Percentiles rank a stretch among this genome's conserved stretches.
Evolutionary conservation across 257 asterid species (phyloP).

Genomic region (Solanum tacnaense): DNA sequence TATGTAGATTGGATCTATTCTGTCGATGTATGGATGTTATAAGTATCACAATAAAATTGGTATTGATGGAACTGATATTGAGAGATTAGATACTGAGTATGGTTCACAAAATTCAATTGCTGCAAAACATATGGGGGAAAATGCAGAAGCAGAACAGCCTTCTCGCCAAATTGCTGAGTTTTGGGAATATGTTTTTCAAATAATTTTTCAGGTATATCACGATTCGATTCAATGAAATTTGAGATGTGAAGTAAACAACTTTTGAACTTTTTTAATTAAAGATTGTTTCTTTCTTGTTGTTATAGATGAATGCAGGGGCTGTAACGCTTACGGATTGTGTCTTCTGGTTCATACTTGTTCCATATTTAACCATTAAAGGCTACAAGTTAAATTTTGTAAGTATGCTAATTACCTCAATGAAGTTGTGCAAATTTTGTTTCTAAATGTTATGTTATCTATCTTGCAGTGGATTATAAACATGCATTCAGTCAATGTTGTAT

Average conservation of each 20-base stretch:
- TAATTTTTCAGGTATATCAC: conserved; percentile 73
- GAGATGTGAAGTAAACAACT: not conserved
- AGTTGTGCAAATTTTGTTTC: not conserved
- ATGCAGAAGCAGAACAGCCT: conserved; percentile 20
- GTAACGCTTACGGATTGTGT: conserved; percentile 76
- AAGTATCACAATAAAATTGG: conserved; percentile 20
- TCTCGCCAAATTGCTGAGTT: conserved; percentile 51
- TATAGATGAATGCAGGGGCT: conserved; percentile 95
- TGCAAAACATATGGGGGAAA: conserved; percentile 15
- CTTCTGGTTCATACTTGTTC: conserved; percentile 89
- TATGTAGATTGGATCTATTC: conserved; percentile 73
- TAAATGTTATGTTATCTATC: conserved; percentile 2
- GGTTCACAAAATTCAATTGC: conserved; percentile 17
- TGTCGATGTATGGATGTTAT: conserved; percentile 67
- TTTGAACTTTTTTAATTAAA: not conserved
- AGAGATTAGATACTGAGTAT: conserved; percentile 33
- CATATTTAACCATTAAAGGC: conserved; percentile 70
- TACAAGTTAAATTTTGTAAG: conserved; percentile 81
- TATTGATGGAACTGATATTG: conserved; percentile 1
- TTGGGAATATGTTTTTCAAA: conserved; percentile 63
- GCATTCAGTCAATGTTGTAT: conserved; percentile 81
- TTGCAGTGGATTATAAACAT: conserved; percentile 82
- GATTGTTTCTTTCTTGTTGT: not conserved
- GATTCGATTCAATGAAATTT: not conserved
- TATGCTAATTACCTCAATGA: not conserved